Percentiles rank a stretch among this genome's conserved stretches.
Evolutionary conservation across 495 filamentous ascomycete species (phyloP).

Genomic region (Copromyces sp.): DNA sequence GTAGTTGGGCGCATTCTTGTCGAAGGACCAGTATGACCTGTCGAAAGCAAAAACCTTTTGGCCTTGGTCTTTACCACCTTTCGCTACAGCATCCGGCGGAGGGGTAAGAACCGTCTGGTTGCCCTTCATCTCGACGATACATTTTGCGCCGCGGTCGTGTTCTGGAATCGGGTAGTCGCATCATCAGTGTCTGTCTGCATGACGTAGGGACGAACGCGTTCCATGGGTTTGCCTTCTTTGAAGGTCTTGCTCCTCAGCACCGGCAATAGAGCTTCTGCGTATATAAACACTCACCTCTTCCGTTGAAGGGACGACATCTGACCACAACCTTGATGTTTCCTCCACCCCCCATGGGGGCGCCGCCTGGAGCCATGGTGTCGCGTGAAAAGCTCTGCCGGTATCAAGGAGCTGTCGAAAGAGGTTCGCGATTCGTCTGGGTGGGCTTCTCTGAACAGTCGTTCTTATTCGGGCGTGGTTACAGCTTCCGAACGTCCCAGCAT

Average conservation of each 20-base stretch:
- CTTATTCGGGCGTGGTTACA: neutral
- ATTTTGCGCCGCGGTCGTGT: conserved; percentile 85
- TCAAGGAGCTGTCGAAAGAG: neutral
- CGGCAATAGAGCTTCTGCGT: conserved; percentile 2
- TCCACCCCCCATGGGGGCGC: conserved; percentile 41
- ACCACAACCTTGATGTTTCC: conserved; percentile 99
- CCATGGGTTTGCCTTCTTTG: neutral
- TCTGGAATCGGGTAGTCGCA: conserved; percentile 41
- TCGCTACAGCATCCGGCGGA: conserved; percentile 50
- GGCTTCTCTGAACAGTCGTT: neutral
- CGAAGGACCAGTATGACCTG: conserved; percentile 95
- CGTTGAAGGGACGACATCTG: conserved; percentile 83
- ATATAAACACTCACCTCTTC: conserved; percentile 57
- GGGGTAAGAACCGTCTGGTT: conserved; percentile 80
- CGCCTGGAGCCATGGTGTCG: conserved; percentile 56
- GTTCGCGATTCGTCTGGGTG: neutral
- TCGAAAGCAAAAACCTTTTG: conserved; percentile 93
- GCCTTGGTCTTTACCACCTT: conserved; percentile 57
- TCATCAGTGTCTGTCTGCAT: conserved; percentile 1
- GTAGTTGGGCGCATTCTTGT: conserved; percentile 68
- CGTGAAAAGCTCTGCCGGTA: neutral
- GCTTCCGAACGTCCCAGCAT: neutral
- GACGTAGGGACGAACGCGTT: neutral
- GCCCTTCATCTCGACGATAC: conserved; percentile 94
- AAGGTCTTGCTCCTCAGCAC: neutral